Evolutionary conservation across 2,329 filamentous ascomycete genomes (phyloP).

Genomic region (Metarhizium robertsii): DNA sequence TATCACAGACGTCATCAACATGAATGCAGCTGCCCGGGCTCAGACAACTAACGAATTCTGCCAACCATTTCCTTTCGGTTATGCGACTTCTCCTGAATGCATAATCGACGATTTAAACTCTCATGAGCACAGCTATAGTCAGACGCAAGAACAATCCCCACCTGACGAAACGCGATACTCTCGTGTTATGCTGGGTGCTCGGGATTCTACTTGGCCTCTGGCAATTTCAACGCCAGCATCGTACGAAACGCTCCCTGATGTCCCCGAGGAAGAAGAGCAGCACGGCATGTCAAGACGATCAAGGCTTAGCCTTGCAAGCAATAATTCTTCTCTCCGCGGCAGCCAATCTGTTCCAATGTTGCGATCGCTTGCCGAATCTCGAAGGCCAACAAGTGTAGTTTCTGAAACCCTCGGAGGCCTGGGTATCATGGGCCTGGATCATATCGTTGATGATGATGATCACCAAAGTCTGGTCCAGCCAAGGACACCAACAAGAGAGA

Average conservation of each 20-base stretch:
- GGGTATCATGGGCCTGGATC: constrained; percentile 24
- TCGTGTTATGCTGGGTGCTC: constrained; percentile 33
- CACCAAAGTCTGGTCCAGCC: constrained; percentile 17
- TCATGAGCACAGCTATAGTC: not conserved
- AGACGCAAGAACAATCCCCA: not conserved
- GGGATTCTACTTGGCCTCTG: constrained; percentile 34
- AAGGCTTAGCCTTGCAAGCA: constrained; percentile 36
- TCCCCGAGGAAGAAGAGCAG: constrained; percentile 55
- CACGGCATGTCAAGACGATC: constrained; percentile 26
- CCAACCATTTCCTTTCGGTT: constrained; percentile 32
- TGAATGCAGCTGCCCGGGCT: constrained; percentile 30
- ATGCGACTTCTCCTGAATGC: constrained; percentile 13
- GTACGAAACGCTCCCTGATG: constrained; percentile 43
- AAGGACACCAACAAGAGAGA: constrained; percentile 25
- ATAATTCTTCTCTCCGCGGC: constrained; percentile 40
- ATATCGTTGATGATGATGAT: not conserved
- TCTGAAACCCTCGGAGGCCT: constrained; percentile 43
- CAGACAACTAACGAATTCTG: constrained; percentile 35
- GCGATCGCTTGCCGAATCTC: constrained; percentile 31
- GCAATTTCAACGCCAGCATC: constrained; percentile 14
- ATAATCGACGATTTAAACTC: not conserved
- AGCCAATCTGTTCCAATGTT: constrained; percentile 48
- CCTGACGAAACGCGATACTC: constrained; percentile 15
- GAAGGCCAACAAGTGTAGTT: constrained; percentile 36
- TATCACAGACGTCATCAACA: constrained; percentile 25